Base-by-base conservation (phyloP, 495 filamentous ascomycete genomes). In the Pyrenopolyporus hunteri region DNA sequence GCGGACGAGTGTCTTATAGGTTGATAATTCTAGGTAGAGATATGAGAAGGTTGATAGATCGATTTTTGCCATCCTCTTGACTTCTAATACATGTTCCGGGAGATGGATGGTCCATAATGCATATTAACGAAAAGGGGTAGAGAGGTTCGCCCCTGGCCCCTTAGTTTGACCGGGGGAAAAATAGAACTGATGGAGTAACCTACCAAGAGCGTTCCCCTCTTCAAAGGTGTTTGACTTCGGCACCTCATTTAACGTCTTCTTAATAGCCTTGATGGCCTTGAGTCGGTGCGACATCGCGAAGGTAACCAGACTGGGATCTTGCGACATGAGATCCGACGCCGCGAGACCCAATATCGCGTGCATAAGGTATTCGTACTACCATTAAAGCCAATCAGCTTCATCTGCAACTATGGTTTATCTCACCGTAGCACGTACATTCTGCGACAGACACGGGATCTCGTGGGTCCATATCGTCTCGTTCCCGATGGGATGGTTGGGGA, bases 401-500 rank as follows among this genome's bases (percentile, higher is more conserved):
- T 39, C 11, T 39, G 10, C 29, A 23, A 3, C 16, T 35, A 11
- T 2, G 23, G 4, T 55, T 28, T 14, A n/a, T n/a, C 2, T 45
- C 13, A 4, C 19, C 14, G 10, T 10, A 25, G 11, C 6, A 67
- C 75, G 8, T 76, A 83, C 85, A 61, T 82, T 80, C 45, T 86
- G 78, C 0, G 79, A 77, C 35, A 86, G 74, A 40, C 78, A 79
- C 0, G 85, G 83, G 17, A 88, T 72, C 32, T 82, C 77, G 26
- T 84, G 84, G 11, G 76, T 78, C 85, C 85, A 88, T 20, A 82
- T 69, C 7, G 70, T 66, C 55, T 87, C 83, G 42, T 80, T 78
- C 20, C 82, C 82, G 42, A 86, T 69, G 0, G 85, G 85, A 25
- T 87, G 80, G 69, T 85, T 79, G 4, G 85, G 85, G 54, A 83